A percentile compares a stretch with the other conserved stretches of the same genome.
phyloP scores from a whole-genome alignment of 163 green algal genomes.

The Prototheca wickerhamii region DNA sequence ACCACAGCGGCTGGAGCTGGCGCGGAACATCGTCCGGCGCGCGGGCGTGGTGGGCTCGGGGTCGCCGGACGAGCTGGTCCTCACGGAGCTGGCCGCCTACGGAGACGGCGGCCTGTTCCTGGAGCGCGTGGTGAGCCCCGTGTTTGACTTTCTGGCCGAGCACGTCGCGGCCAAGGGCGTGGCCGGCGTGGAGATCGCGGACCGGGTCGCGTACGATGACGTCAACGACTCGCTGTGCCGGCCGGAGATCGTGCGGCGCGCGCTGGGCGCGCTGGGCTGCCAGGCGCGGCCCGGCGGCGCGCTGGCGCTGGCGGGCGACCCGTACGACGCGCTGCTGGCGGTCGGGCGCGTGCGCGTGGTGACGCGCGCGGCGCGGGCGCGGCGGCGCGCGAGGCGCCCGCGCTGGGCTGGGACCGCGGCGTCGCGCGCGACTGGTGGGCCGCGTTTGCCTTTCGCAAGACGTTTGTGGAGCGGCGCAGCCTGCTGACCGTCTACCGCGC shows the following conservation, averaged over 20 bases:
- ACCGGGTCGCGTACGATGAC: constrained; percentile 51
- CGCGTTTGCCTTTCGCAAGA: constrained; percentile 33
- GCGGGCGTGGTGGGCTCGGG: neutral
- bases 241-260: constrained; percentile 12
- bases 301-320: constrained; percentile 20
- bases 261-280: constrained; percentile 12
- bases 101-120: constrained; percentile 49
- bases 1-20: neutral
- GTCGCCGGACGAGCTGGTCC: constrained; percentile 12
- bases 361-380: neutral
- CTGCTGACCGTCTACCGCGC: constrained; percentile 27
- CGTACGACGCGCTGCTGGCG: constrained; percentile 23
- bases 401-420: constrained; percentile 11
- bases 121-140: constrained; percentile 31
- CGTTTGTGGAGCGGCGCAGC: constrained; percentile 26
- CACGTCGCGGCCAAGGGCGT: constrained; percentile 37
- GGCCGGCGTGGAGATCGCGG: constrained; percentile 31
- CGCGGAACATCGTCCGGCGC: neutral
- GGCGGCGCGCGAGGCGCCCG: neutral
- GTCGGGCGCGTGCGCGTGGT: constrained; percentile 15
- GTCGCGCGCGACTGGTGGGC: constrained; percentile 25
- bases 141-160: constrained; percentile 36
- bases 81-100: constrained; percentile 39
- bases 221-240: constrained; percentile 46
- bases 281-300: constrained; percentile 15